Base-by-base conservation (phyloP, 2,329 filamentous ascomycete species). In the Rhytidhysteron rufulum region DNA sequence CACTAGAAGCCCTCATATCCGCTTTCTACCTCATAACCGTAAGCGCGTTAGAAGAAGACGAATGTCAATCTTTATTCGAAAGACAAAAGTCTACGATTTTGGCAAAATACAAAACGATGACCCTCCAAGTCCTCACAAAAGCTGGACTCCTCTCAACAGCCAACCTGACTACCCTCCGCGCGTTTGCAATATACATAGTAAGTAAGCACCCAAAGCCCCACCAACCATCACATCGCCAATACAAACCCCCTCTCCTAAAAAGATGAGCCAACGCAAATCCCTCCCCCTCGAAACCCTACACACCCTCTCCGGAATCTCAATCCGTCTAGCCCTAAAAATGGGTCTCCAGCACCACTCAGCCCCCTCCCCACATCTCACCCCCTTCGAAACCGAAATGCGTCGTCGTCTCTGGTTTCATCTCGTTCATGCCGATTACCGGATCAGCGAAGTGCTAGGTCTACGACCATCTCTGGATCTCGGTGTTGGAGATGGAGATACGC, bases 321-420 rank as follows among this genome's bases (percentile, higher is more conserved):
- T 80, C n/a, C 67, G 76, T 4, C 75, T 79, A 51, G 73, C 67
- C 13, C 72, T 76, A 21, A 69, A 72, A 7, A 63, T 80, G 17
- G 80, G 80, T 1, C 65, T 84, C 2, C n/a, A n/a, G n/a, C 80
- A 84, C 50, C 71, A 77, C 4, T 82, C 85, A 74, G 53, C 73
- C 61, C 57, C 64, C 15, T 53, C 51, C 5, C 61, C 82, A 4
- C 71, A 75, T 10, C 52, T 85, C 2, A 71, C 71, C 0, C 70
- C 75, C 0, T 83, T 78, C 45, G 73, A 37, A 29, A 29, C 35
- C n/a, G 35, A 37, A 30, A 37, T 66, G 54, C 55, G 65, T 32
- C 55, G 65, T 27, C 49, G 65, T 24, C 43, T 60, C 1, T 68
- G 65, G 65, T 66, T 61, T 58, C 42, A 47, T 21, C 7, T 35